These are phyloP conservation scores for Aspergillus coremiiformis DNA, from an alignment of 495 filamentous ascomycete genomes.

Conservation along the genomic window DNA sequence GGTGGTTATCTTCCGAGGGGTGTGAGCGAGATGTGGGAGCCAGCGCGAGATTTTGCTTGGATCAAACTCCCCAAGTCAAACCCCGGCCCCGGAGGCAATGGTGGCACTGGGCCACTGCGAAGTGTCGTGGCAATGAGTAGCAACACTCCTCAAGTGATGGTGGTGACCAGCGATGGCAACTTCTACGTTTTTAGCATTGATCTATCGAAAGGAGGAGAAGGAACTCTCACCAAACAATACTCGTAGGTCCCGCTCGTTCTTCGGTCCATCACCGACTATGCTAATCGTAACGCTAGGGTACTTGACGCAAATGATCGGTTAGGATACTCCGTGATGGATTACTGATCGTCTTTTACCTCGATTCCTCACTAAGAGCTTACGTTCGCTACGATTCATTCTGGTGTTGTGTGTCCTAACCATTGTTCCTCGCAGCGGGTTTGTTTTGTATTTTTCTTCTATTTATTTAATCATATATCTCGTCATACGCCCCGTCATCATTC, in stretches of 20 bases:
- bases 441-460: not conserved
- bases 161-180: conserved; percentile 89
- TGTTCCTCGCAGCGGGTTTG: not conserved
- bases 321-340: conserved; percentile 42
- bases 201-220: conserved; percentile 92
- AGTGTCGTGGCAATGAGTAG: conserved; percentile 96
- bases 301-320: conserved; percentile 48
- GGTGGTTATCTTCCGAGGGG: conserved; percentile 86
- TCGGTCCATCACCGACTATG: not conserved
- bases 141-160: conserved; percentile 91
- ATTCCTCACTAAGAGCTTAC: conserved; percentile 2
- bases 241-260: conserved; percentile 49
- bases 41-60: conserved; percentile 89
- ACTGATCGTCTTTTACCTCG: conserved; percentile 21
- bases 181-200: conserved; percentile 96
- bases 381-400: conserved; percentile 1
- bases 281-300: conserved; percentile 27
- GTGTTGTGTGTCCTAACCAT: not conserved
- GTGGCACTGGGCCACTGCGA: conserved; percentile 45
- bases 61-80: conserved; percentile 75
- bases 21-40: conserved; percentile 97
- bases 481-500: not conserved
- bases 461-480: not conserved
- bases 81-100: conserved; percentile 30
- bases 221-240: conserved; percentile 80